phyloP scores from a whole-genome alignment of 768 basidiomycete genomes.

The Sporobolomyces roseus region DNA sequence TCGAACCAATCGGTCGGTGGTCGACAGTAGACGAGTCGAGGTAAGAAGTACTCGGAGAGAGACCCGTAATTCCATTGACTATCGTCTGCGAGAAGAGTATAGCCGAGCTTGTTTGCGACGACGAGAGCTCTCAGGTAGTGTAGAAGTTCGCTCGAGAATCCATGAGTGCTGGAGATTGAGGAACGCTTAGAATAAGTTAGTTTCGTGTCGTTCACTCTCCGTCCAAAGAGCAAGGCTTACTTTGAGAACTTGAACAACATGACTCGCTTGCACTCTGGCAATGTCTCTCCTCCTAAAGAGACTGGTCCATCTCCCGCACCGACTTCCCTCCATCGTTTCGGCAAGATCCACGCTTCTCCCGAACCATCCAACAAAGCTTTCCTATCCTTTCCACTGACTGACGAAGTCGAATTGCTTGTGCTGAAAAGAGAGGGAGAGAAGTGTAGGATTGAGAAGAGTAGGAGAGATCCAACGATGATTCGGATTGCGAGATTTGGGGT shows the following conservation, averaged over 20 bases:
- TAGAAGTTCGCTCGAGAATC: conserved; percentile 33
- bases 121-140: conserved; percentile 32
- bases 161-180: conserved; percentile 30
- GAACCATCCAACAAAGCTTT: conserved; percentile 14
- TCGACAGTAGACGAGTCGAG: conserved; percentile 33
- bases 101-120: conserved; percentile 37
- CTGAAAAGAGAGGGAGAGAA: neutral
- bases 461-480: conserved; percentile 9
- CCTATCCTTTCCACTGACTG: too few species aligned
- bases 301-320: neutral
- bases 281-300: conserved; percentile 17
- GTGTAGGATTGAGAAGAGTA: conserved; percentile 28
- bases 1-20: conserved; percentile 38
- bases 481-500: conserved; percentile 5
- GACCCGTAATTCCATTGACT: conserved; percentile 31
- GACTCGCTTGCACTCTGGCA: conserved; percentile 35
- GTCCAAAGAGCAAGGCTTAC: conserved; percentile 4
- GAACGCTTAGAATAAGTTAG: too few species aligned
- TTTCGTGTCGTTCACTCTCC: too few species aligned
- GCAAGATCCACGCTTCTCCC: conserved; percentile 33
- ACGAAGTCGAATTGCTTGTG: neutral
- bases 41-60: conserved; percentile 35
- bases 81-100: conserved; percentile 39
- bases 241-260: conserved; percentile 31
- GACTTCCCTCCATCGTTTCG: conserved; percentile 30